These are phyloP conservation scores for Jacaranda copaia DNA, from an alignment of 257 asterid species.

Conservation along the genomic window DNA sequence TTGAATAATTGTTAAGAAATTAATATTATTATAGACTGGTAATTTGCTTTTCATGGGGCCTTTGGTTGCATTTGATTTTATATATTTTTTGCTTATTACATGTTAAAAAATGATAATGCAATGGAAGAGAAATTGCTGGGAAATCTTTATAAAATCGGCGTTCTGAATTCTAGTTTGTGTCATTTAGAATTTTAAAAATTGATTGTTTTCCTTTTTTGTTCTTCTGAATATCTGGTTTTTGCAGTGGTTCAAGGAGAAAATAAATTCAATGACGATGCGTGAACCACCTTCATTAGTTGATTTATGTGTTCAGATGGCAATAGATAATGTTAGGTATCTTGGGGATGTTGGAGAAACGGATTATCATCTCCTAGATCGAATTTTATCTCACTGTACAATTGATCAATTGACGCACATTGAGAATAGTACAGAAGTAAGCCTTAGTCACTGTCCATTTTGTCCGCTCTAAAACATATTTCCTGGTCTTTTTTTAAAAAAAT, in stretches of 20 bases:
- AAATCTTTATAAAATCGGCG: not conserved
- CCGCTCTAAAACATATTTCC: constrained; percentile 1
- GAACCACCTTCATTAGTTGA: constrained; percentile 78
- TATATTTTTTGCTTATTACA: not conserved
- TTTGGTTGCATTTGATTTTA: not conserved
- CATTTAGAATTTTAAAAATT: not conserved
- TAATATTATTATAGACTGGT: not conserved
- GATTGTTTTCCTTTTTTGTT: not conserved
- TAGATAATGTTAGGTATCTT: constrained; percentile 77
- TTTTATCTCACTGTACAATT: constrained; percentile 76
- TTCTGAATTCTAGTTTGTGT: constrained; percentile 16
- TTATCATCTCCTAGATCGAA: constrained; percentile 70
- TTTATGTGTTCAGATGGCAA: constrained; percentile 71
- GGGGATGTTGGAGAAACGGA: constrained; percentile 94
- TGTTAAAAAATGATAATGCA: not conserved
- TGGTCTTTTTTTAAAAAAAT: not conserved
- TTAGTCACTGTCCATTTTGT: not conserved
- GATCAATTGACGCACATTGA: constrained; percentile 82
- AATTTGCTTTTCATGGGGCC: not conserved
- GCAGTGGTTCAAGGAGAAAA: constrained; percentile 40
- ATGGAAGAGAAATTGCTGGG: constrained; percentile 7
- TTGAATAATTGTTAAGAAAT: not conserved
- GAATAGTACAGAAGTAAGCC: constrained; percentile 69
- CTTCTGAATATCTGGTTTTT: not conserved
- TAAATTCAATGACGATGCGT: constrained; percentile 33